Base-by-base conservation (phyloP, 148 eudicot species). In the Drosera capensis region DNA sequence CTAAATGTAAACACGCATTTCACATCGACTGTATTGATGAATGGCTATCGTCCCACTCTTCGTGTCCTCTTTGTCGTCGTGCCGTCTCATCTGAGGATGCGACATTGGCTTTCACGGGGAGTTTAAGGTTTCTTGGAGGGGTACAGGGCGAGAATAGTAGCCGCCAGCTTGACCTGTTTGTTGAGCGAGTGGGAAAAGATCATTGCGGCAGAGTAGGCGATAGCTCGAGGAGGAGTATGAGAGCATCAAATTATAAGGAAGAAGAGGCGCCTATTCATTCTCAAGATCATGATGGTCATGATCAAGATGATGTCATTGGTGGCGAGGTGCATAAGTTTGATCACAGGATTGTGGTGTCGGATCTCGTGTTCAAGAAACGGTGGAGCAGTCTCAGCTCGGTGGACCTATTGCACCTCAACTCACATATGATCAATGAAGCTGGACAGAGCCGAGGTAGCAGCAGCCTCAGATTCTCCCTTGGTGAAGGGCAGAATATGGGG, bases 1-100 rank as follows among this genome's bases (percentile, higher is more conserved):
- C 96, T 2, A 82, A 78, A 45, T 86, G 95, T 48, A 81, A 67
- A 9, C 93, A 86, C 23, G 87, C 79, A 8, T 86, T 86, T 53
- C 93, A 86, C 20, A 56, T 75, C 12, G 58, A 59, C 28, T 86
- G 96, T 41, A 52, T 86, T 7, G 96, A 86, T 37, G 53, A 49
- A 29, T 86, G 96, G 96, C 81, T 86, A 2, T 71, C 64, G 21
- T 56, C 40, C 14, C 87, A 82, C 59, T 78, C 93, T 0, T 71
- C 71, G 14, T 86, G 96, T 18, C 93, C 93, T 7, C 71, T 86
- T 1, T 86, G 96, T 31, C 66, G 96, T 54, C 73, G 58, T 5
- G 62, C 21, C 0, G 74, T 87, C n/a, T 62, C 45, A 16, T 8
- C 47, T 5, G 78, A 74, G 0, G 94, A 86, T 46, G 45, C 65